Conservation (phyloP, 176 grass and related monocot genomes). For the Urochloa ruziziensis region DNA sequence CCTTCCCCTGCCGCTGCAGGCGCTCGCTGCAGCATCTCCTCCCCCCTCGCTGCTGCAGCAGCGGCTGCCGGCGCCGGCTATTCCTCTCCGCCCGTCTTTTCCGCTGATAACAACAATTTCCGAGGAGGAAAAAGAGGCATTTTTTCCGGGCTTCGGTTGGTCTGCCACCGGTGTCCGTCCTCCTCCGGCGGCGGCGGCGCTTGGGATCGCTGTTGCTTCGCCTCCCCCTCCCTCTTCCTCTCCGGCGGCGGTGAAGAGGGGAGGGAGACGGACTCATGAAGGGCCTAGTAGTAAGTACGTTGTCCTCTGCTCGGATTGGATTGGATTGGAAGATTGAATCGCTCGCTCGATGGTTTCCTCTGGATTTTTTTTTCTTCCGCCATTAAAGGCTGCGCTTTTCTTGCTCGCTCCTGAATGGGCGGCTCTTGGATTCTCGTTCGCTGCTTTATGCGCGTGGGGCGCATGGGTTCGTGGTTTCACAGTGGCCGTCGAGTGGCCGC, state of each 20-base stretch:
- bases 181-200: not conserved
- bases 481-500: not conserved
- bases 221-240: slow-evolving; percentile 2
- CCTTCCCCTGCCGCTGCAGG: not conserved
- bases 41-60: slow-evolving; percentile 13
- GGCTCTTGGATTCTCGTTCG: slow-evolving; percentile 26
- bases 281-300: slow-evolving; percentile 89
- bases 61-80: not conserved
- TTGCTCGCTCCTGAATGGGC: slow-evolving; percentile 9
- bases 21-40: slow-evolving; percentile 11
- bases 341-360: not conserved
- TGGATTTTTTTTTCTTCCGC: not conserved
- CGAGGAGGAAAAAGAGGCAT: not conserved
- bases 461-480: slow-evolving; percentile 26
- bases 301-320: slow-evolving; percentile 7
- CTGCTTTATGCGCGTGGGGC: not conserved
- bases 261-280: slow-evolving; percentile 65
- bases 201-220: slow-evolving; percentile 17
- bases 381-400: slow-evolving; percentile 11
- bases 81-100: not conserved
- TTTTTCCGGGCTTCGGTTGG: not conserved
- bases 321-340: slow-evolving; percentile 22
- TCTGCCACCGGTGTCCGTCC: not conserved
- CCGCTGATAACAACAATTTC: not conserved
- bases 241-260: slow-evolving; percentile 7